phyloP scores from a whole-genome alignment of 2,329 filamentous ascomycete genomes.

The Exophiala sp. region DNA sequence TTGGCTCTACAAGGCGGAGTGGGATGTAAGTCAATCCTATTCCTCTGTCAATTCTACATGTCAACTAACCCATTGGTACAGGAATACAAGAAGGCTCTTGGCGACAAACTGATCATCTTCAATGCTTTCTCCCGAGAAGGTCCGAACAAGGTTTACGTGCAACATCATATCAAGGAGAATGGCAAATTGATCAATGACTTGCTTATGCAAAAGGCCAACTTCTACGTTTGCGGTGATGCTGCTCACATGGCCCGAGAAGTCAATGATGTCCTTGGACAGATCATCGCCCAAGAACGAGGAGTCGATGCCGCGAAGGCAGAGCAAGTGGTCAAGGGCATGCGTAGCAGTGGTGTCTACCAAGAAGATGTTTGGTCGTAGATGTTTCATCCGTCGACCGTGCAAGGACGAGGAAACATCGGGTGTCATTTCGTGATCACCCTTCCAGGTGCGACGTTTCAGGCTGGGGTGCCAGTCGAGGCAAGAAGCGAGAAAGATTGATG shows the following conservation, averaged over 20 bases:
- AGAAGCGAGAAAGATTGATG: too few species aligned
- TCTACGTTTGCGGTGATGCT: slow-evolving; percentile 97
- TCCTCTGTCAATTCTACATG: background rate
- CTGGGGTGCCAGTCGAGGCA: too few species aligned
- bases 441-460: too few species aligned
- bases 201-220: slow-evolving; percentile 78
- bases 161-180: slow-evolving; percentile 82
- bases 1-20: slow-evolving; percentile 88
- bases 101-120: slow-evolving; percentile 84
- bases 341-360: slow-evolving; percentile 92
- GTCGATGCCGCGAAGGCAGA: slow-evolving; percentile 84
- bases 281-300: slow-evolving; percentile 78
- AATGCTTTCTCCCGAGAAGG: slow-evolving; percentile 93
- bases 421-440: too few species aligned
- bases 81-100: slow-evolving; percentile 78
- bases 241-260: slow-evolving; percentile 96
- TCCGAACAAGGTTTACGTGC: slow-evolving; percentile 89
- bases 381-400: too few species aligned
- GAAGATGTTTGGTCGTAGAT: slow-evolving; percentile 66
- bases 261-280: slow-evolving; percentile 79
- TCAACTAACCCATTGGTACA: slow-evolving; percentile 39
- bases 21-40: slow-evolving; percentile 65
- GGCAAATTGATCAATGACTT: slow-evolving; percentile 83
- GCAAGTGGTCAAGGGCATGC: slow-evolving; percentile 96
- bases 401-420: too few species aligned